Evolutionary conservation across 176 grass and related monocot species (phyloP).

Genomic region (Carex littledalei): DNA sequence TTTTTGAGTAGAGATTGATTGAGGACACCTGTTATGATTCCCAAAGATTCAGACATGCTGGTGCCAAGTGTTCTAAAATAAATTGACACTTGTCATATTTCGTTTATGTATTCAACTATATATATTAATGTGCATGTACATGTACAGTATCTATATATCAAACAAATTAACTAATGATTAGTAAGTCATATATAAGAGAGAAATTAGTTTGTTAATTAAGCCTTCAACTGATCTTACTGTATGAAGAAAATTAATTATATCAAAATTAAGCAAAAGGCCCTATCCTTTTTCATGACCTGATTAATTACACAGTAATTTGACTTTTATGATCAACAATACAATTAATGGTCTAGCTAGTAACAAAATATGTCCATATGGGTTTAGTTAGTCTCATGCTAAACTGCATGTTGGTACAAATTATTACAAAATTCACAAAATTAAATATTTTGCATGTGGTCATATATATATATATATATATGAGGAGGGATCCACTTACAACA

Average conservation of each 20-base stretch:
- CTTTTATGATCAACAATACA: not conserved
- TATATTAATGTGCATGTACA: not conserved
- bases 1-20: not conserved
- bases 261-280: not conserved
- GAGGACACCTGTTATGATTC: conserved; percentile 8
- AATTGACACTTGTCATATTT: not conserved
- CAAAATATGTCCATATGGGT: too few species aligned
- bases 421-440: too few species aligned
- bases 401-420: too few species aligned
- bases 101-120: not conserved
- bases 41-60: not conserved
- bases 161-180: not conserved
- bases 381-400: too few species aligned
- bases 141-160: not conserved
- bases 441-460: too few species aligned
- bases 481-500: too few species aligned
- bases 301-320: not conserved
- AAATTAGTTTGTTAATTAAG: too few species aligned
- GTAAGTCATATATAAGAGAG: not conserved
- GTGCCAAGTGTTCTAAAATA: not conserved
- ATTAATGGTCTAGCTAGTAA: too few species aligned
- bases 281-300: not conserved
- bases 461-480: too few species aligned
- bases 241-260: not conserved
- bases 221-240: too few species aligned